Conservation (phyloP, 179 eudicot species). For the Sideroxylon spinosum region DNA sequence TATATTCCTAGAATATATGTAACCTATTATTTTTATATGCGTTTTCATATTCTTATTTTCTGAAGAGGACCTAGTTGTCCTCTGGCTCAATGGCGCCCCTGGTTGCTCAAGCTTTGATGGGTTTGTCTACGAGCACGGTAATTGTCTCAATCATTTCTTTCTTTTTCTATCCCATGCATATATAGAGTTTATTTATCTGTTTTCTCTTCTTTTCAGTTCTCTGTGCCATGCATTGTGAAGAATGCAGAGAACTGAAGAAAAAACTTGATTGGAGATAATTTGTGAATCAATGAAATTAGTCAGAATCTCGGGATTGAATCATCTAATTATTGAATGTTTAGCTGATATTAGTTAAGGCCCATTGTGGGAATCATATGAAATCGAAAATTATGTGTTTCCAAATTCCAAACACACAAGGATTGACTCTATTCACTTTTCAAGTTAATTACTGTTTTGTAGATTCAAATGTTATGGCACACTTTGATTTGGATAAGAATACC, state of each 20-base stretch:
- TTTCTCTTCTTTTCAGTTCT: not conserved
- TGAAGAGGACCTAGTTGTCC: slow-evolving; percentile 69
- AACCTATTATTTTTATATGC: too few relatives aligned
- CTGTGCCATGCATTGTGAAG: not conserved
- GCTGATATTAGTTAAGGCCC: too few relatives aligned
- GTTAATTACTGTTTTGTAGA: not conserved
- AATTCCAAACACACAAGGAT: not conserved
- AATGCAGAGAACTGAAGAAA: not conserved
- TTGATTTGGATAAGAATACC: not conserved
- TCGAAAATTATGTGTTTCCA: not conserved
- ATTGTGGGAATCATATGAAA: not conserved
- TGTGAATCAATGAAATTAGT: not conserved
- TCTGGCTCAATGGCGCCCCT: slow-evolving; percentile 99
- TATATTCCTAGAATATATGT: too few relatives aligned
- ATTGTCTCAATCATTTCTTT: not conserved
- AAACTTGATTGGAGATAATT: not conserved
- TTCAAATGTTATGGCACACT: slow-evolving; percentile 5
- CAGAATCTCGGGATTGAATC: not conserved
- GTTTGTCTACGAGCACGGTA: slow-evolving; percentile 93
- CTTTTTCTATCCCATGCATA: not conserved
- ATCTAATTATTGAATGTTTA: too few relatives aligned
- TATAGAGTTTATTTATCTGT: not conserved
- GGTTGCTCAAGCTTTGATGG: slow-evolving; percentile 99
- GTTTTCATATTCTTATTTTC: too few relatives aligned
- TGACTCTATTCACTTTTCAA: not conserved